phyloP scores from a whole-genome alignment of 768 basidiomycete species.

The Kwoniella botswanensis region DNA sequence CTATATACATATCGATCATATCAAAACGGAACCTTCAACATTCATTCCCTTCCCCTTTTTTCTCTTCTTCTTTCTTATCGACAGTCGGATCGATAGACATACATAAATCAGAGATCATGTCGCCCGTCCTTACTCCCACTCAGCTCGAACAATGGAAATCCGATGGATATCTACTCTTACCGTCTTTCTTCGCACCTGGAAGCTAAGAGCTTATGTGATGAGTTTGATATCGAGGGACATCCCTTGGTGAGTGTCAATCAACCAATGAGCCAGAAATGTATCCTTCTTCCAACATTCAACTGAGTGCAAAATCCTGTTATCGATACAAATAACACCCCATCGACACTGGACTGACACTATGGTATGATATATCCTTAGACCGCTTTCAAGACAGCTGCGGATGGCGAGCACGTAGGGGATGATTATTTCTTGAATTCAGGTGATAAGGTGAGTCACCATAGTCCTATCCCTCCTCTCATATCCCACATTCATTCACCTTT shows the following conservation, averaged over 20 bases:
- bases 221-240: constrained; percentile 77
- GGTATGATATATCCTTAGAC: constrained; percentile 62
- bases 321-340: too few species aligned
- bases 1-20: too few species aligned
- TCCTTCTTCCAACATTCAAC: too few species aligned
- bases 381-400: constrained; percentile 76
- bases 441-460: constrained; percentile 65
- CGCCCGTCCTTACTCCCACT: not conserved
- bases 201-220: constrained; percentile 75
- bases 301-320: too few species aligned
- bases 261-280: too few species aligned
- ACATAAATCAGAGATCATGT: too few species aligned
- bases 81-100: too few species aligned
- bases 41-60: too few species aligned
- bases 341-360: not conserved
- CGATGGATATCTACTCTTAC: constrained; percentile 72
- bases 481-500: too few species aligned
- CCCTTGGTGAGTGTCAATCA: constrained; percentile 67
- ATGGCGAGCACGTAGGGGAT: constrained; percentile 67
- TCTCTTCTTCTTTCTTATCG: too few species aligned
- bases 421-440: constrained; percentile 90
- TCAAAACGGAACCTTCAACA: too few species aligned
- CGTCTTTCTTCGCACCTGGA: constrained; percentile 71
- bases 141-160: constrained; percentile 36
- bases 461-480: not conserved